Evolutionary conservation across 441 rosid genomes (phyloP).

Genomic region (Syzygium malaccense): DNA sequence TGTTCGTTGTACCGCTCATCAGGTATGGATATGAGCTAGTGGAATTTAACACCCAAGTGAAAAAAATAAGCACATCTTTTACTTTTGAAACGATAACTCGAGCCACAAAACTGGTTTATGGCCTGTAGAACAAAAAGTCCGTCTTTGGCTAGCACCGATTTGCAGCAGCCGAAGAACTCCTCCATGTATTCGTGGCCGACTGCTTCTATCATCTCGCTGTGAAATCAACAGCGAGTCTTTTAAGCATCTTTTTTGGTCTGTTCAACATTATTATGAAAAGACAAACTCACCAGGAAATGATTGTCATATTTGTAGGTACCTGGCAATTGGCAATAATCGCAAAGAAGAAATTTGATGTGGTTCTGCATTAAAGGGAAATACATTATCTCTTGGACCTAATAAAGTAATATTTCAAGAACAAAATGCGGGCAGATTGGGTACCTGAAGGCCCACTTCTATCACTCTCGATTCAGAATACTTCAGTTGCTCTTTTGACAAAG

Average conservation of each 20-base stretch:
- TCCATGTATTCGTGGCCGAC: slow-evolving; percentile 74
- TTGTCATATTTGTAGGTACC: slow-evolving; percentile 43
- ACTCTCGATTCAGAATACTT: slow-evolving; percentile 56
- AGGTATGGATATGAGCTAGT: slow-evolving; percentile 69
- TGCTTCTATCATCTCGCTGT: slow-evolving; percentile 76
- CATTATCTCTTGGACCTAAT: no score
- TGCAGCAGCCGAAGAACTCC: slow-evolving; percentile 62
- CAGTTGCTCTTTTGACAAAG: slow-evolving; percentile 60
- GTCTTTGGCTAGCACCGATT: slow-evolving; percentile 55
- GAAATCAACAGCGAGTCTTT: neutral
- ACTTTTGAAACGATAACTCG: neutral
- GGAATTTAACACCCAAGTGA: neutral
- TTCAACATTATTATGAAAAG: neutral
- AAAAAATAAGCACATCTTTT: neutral
- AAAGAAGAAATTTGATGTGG: slow-evolving; percentile 42
- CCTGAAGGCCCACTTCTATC: slow-evolving; percentile 80
- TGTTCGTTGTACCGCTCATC: slow-evolving; percentile 67
- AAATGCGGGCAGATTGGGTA: neutral
- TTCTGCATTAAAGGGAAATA: slow-evolving; percentile 22
- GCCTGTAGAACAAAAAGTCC: slow-evolving; percentile 81
- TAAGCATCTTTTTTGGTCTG: neutral
- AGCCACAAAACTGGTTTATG: neutral
- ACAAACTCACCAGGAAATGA: slow-evolving; percentile 55
- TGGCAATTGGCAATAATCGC: slow-evolving; percentile 68
- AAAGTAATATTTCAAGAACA: neutral